Base-by-base conservation (phyloP, 2,329 filamentous ascomycete species). In the Paraphoma chrysanthemicola region DNA sequence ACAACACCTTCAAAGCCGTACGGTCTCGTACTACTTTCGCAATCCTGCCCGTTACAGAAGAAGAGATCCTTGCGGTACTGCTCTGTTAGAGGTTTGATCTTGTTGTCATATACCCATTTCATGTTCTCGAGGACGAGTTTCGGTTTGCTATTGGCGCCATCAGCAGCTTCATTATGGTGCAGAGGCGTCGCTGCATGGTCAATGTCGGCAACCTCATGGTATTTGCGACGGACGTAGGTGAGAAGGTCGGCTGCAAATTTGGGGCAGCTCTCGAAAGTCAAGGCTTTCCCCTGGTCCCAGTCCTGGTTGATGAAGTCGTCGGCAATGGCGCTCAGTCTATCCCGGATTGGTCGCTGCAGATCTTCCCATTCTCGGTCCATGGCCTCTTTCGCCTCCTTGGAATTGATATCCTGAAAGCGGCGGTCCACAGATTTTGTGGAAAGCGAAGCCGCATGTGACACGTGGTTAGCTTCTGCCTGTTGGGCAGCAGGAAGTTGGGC, bases 81-180 rank as follows among this genome's bases (percentile, higher is more conserved):
- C 59, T 92, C 88, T 2, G 89, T 91, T 51, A 86, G 77, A 23
- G 86, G 86, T 68, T 88, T 91, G 70, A 95, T 83, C 72, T 92
- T 93, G 63, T 85, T 86, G 68, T 93, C 90, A 72, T 90, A 93
- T 30, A 93, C 80, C 87, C 89, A 94, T 75, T 90, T 93, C 90
- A 95, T 93, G 69, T 93, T 92, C 70, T 94, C 91, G 63, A 95
- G 78, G 1, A 88, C 90, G 50, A 94, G 80, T 69, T 83, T 88
- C 71, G 86, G 82, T 28, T 83, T 86, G 64, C 82, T 85, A 6
- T 85, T 81, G 45, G 55, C 45, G 30, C 49, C 41, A 28, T 62
- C 50, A 59, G 63, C 55, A 31, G 53, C 39, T 9, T 18, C 43
- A 30, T 57, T 54, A 17, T 53, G 47, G 6, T 45, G 53, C 12